Base-by-base conservation (phyloP, 2,329 filamentous ascomycete genomes). In the Cercospora zeae-maydis region DNA sequence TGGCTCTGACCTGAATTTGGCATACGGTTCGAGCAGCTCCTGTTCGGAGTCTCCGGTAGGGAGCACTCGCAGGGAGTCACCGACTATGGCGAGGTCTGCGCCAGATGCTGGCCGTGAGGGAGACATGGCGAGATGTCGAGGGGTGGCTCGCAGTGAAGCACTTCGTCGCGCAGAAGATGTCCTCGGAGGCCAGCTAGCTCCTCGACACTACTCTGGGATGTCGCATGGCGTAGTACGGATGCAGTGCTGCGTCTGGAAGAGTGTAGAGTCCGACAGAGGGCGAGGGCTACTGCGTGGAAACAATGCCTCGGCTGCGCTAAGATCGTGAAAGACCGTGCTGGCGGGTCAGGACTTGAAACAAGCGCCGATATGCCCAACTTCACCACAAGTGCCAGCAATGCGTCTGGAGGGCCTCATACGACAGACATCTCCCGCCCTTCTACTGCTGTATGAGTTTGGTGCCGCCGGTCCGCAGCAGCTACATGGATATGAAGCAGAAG, bases 11-110 rank as follows among this genome's bases (percentile, higher is more conserved):
- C 93, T 88, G 76, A 98, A 97, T 51, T 92, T 89, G 54, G 91
- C 90, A 83, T 95, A 95, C 73, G 93, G 87, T 75, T 89, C 87
- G 79, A 93, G 87, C 69, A 93, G 79, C 19, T 87, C 87, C 73
- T 88, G 84, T 70, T 92, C 89, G 52, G 75, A 72, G 69, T 79
- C 78, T 63, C 78, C 77, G 21, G 78, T 73, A 4, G 79, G 75
- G 61, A 82, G 78, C 34, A 81, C 74, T 60, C 79, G 74, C 31
- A 82, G 75, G 47, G 75, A 69, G 68, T 79, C 76, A 64, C 77
- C 78, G 58, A 80, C 73, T 64, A 82, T 80, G 69, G 77, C 78
- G 47, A 82, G 73, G 69, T 82, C 80, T 24, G 53, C 45, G 42
- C 49, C 51, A 30, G 51, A 42, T 53, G 47, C 33, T 33, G 55